These are phyloP conservation scores for Colletotrichum viniferum DNA, from an alignment of 2,329 filamentous ascomycete species.

Conservation along the genomic window DNA sequence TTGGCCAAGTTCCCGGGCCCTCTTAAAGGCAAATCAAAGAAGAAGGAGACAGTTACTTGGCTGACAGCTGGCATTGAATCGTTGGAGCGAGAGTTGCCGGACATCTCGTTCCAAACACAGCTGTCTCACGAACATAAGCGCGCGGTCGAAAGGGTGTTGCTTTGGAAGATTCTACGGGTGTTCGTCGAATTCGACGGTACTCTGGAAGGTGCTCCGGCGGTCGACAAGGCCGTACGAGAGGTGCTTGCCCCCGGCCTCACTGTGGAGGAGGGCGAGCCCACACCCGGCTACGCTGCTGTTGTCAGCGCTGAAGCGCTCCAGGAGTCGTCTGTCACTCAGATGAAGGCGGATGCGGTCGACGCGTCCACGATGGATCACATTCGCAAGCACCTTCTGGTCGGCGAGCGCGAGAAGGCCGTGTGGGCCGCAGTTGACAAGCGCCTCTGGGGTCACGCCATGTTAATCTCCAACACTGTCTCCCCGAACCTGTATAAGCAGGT, in stretches of 20 bases:
- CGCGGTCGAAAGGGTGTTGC: conserved; percentile 75
- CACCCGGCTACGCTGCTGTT: conserved; percentile 26
- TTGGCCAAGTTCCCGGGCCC: conserved; percentile 88
- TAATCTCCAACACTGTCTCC: conserved; percentile 81
- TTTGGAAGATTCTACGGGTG: conserved; percentile 86
- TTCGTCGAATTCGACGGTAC: conserved; percentile 87
- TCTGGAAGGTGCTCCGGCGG: conserved; percentile 73
- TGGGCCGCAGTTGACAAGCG: conserved; percentile 94
- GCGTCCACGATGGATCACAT: conserved; percentile 72
- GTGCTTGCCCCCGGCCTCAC: conserved; percentile 69
- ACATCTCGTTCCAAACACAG: conserved; percentile 49
- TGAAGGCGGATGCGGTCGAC: conserved; percentile 71
- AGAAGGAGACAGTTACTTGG: conserved; percentile 91
- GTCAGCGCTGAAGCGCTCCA: conserved; percentile 28
- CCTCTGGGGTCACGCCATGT: conserved; percentile 94
- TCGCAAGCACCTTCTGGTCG: conserved; percentile 73
- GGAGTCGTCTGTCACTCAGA: conserved; percentile 33
- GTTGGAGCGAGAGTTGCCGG: conserved; percentile 66
- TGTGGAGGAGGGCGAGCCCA: conserved; percentile 27
- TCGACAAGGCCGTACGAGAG: conserved; percentile 76
- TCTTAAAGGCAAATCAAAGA: conserved; percentile 87
- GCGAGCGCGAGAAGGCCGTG: conserved; percentile 88
- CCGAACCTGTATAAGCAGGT: conserved; percentile 90
- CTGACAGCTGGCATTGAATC: conserved; percentile 75
- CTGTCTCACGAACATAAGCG: conserved; percentile 70